Base-by-base conservation (phyloP, 2,329 filamentous ascomycete genomes). In the Corniculantispora saksenae region DNA sequence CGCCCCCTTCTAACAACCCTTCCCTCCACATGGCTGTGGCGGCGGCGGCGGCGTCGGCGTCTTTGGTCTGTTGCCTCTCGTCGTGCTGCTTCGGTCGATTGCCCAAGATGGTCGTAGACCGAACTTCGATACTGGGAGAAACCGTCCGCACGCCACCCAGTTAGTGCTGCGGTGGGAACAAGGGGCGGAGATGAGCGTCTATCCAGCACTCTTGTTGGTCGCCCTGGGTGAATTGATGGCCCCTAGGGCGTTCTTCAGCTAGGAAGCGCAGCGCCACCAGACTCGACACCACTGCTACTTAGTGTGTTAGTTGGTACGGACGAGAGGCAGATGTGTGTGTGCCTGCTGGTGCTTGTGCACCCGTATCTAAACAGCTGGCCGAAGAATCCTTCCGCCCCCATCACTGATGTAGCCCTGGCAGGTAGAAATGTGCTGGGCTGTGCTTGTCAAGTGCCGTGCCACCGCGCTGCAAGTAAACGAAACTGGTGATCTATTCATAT, bases 21-120 rank as follows among this genome's bases (percentile, higher is more conserved):
- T 53, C 38, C 59, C 50, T 47, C 60, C 50, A 62, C 60, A 62
- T 62, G 51, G 61, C 21, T n/a, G n/a, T n/a, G n/a, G n/a, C n/a
- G n/a, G 51, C 55, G 35, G 50, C 59, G 50, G 48, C 48, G 59
- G 48, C 38, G 59, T 45, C 59, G 60, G 51, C 60, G 38, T 40
- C 40, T 47, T 56, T 54, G 48, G 48, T 48, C 17, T n/a, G 27
- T 25, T 45, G 13, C 7, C 29, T 21, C 25, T 57, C 17, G 13
- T 35, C 9, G 19, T 58, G 40, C 43, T 50, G 19, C 17, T 38
- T 60, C 57, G 57, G 57, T 17, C 19, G 19, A 23, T 45, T 48
- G 13, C 51, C 51, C 51, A 63, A 55, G 35, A 8, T 40, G 40
- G 50, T 48, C 15, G 21, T 53, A 25, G 40, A 17, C 61, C 40